Conservation (phyloP, 148 eudicot species). For the Arctostaphylos glauca region DNA sequence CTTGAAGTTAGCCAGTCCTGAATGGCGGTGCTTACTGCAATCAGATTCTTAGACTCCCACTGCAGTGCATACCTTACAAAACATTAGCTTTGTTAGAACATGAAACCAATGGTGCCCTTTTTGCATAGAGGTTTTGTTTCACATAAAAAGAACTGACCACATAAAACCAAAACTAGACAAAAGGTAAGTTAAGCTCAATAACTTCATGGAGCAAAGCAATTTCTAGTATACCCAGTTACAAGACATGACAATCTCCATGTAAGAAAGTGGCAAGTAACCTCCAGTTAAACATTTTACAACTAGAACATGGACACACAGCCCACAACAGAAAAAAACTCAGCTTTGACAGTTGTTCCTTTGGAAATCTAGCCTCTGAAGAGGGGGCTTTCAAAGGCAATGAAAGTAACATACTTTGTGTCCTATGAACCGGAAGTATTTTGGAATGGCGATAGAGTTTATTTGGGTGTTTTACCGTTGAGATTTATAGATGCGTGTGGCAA, state of each 20-base stretch:
- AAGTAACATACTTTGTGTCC: not conserved
- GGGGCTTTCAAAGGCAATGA: not conserved
- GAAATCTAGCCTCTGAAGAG: not conserved
- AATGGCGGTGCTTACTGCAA: conserved; percentile 95
- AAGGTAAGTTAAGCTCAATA: not conserved
- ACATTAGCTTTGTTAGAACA: conserved; percentile 15
- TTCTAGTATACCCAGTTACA: not conserved
- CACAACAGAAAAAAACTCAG: not conserved
- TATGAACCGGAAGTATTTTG: not conserved
- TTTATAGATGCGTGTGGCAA: not conserved
- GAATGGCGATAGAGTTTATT: not conserved
- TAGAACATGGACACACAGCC: not conserved
- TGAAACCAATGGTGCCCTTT: conserved; percentile 7
- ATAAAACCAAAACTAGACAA: not conserved
- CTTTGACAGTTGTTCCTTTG: not conserved
- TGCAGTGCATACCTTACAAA: conserved; percentile 77
- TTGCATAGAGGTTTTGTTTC: not conserved
- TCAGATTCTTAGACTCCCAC: conserved; percentile 95
- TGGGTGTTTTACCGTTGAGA: not conserved
- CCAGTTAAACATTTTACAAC: not conserved
- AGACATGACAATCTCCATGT: conserved; percentile 13
- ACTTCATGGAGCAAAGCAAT: conserved; percentile 8
- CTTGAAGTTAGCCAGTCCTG: conserved; percentile 98
- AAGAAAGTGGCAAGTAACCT: not conserved
- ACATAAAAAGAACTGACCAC: not conserved